Conservation (phyloP, 495 filamentous ascomycete genomes). For the Tuber brumale region DNA sequence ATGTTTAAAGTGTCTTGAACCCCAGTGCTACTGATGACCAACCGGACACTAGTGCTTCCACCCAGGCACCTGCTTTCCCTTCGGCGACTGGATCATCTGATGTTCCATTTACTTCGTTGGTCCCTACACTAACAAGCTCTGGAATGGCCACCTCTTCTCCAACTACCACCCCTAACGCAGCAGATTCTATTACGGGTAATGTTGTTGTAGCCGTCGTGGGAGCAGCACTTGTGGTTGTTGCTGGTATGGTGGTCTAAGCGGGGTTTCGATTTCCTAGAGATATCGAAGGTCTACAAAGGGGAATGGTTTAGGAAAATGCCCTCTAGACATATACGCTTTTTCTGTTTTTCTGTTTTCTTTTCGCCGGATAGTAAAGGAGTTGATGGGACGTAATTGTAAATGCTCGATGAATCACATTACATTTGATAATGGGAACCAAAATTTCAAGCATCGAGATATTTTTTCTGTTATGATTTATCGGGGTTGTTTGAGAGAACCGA, state of each 20-base stretch:
- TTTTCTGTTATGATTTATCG: neutral
- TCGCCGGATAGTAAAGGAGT: neutral
- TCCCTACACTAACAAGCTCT: slow-evolving; percentile 43
- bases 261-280: neutral
- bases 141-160: slow-evolving; percentile 34
- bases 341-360: neutral
- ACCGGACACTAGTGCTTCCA: slow-evolving; percentile 47
- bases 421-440: neutral
- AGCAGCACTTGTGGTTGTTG: slow-evolving; percentile 42
- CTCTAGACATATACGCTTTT: neutral
- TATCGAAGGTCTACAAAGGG: neutral
- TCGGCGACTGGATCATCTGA: slow-evolving; percentile 46
- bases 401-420: neutral
- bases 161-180: slow-evolving; percentile 34
- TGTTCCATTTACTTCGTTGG: slow-evolving; percentile 48
- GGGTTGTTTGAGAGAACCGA: neutral
- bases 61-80: slow-evolving; percentile 50
- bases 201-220: slow-evolving; percentile 44
- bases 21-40: slow-evolving; percentile 49
- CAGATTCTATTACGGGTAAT: slow-evolving; percentile 32
- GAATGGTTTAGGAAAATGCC: neutral
- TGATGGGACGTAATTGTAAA: neutral
- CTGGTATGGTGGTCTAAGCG: slow-evolving; percentile 29
- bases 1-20: slow-evolving; percentile 52
- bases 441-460: neutral